Evolutionary conservation across 2,329 filamentous ascomycete species (phyloP).

Genomic region (Aspergillus brasiliensis): DNA sequence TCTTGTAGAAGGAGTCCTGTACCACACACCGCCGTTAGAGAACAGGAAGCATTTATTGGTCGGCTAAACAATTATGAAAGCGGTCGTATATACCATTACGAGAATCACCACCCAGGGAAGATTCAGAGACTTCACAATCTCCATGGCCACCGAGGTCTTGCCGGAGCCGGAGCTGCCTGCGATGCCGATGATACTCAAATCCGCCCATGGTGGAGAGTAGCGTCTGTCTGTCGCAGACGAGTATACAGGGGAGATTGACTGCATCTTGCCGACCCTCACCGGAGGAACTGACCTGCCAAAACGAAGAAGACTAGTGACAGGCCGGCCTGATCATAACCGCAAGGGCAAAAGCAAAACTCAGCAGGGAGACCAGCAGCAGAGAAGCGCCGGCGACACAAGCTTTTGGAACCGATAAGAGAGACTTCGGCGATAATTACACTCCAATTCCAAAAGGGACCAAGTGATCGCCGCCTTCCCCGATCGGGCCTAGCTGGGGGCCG

Average conservation of each 20-base stretch:
- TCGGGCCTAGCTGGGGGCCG: slow-evolving; percentile 31
- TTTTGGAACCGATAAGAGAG: slow-evolving; percentile 3
- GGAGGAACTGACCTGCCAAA: slow-evolving; percentile 2
- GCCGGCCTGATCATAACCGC: slow-evolving; percentile 7
- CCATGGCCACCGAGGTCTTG: slow-evolving; percentile 90
- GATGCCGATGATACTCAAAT: slow-evolving; percentile 94
- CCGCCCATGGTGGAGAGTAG: slow-evolving; percentile 93
- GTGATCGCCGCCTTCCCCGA: slow-evolving; percentile 18
- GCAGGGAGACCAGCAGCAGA: not conserved
- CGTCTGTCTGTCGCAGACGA: slow-evolving; percentile 60
- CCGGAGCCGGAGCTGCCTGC: slow-evolving; percentile 93
- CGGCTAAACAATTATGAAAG: slow-evolving; percentile 5
- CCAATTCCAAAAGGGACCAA: not conserved
- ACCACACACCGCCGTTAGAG: slow-evolving; percentile 21
- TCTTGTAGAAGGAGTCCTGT: slow-evolving; percentile 97
- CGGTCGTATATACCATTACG: slow-evolving; percentile 71
- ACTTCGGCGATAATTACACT: not conserved
- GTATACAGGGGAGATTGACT: slow-evolving; percentile 41
- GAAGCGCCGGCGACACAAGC: not conserved
- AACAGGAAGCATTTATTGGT: not conserved
- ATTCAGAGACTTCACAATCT: slow-evolving; percentile 86
- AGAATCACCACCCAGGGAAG: slow-evolving; percentile 97
- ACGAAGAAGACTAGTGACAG: not conserved
- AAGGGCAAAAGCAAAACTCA: not conserved
- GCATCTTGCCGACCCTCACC: slow-evolving; percentile 29